Percentiles rank a stretch among this genome's conserved stretches.
Conservation (phyloP, 768 basidiomycete species). For the Rhizopogon vulgaris region DNA sequence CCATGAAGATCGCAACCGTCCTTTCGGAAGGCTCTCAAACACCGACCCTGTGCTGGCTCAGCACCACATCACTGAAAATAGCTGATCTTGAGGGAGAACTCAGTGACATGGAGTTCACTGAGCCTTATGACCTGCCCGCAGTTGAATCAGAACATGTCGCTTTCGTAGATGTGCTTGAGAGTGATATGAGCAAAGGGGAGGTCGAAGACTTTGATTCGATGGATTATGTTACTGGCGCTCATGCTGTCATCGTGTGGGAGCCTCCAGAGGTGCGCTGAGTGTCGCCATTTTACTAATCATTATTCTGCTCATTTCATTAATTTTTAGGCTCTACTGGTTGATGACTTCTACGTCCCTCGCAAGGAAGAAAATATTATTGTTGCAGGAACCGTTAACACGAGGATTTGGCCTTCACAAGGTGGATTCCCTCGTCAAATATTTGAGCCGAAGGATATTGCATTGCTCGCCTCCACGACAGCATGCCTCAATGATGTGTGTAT, state of each 20-base stretch:
- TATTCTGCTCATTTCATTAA: not conserved
- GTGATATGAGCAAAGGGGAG: constrained; percentile 2
- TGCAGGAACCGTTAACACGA: not conserved
- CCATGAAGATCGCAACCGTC: not conserved
- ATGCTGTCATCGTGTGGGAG: not conserved
- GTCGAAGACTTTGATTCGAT: not conserved
- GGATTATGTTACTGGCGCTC: not conserved
- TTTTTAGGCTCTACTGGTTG: not conserved
- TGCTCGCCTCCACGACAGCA: constrained; percentile 1
- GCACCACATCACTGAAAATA: not conserved
- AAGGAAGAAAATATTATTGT: not conserved
- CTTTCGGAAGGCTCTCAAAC: not conserved
- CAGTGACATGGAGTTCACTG: not conserved
- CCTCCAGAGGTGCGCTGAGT: not conserved
- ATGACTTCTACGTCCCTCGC: not conserved
- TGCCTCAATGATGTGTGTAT: constrained; percentile 6
- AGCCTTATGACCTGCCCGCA: not conserved
- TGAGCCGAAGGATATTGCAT: not conserved
- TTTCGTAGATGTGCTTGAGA: constrained; percentile 3
- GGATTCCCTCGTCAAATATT: constrained; percentile 2
- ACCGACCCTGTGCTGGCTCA: constrained; percentile 1
- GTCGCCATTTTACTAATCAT: not conserved
- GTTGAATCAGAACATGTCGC: not conserved
- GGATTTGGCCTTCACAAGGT: not conserved
- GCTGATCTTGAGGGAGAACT: not conserved